A percentile compares a stretch with the other conserved stretches of the same genome.
Evolutionary conservation across 2,329 filamentous ascomycete species (phyloP).

Genomic region (Claviceps monticola): DNA sequence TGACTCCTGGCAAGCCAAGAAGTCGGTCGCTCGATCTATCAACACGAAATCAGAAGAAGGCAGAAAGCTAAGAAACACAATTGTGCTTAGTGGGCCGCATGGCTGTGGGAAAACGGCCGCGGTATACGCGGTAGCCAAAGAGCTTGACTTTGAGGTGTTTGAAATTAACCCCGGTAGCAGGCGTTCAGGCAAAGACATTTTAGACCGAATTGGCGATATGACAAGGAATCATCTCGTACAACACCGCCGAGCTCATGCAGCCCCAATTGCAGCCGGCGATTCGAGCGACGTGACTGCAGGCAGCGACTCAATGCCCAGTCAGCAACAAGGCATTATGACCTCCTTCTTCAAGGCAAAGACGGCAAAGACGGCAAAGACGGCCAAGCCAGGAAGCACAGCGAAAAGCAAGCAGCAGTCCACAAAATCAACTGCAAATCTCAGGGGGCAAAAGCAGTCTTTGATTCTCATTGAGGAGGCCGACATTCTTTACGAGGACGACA

Average conservation of each 20-base stretch:
- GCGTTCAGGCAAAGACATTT: constrained; percentile 74
- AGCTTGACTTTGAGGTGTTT: constrained; percentile 86
- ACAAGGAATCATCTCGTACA: constrained; percentile 82
- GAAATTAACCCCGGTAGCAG: constrained; percentile 81
- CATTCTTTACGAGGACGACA: constrained; percentile 87
- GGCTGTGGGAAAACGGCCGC: constrained; percentile 90
- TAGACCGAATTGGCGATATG: constrained; percentile 94
- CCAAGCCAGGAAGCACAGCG: constrained; percentile 14
- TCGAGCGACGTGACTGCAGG: constrained; percentile 16
- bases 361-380: constrained; percentile 27
- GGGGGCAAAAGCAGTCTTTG: constrained; percentile 76
- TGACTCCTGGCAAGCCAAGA: constrained; percentile 26
- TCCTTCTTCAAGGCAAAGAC: constrained; percentile 59
- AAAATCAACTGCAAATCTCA: constrained; percentile 16
- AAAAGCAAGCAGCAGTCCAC: constrained; percentile 16
- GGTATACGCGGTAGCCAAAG: constrained; percentile 81
- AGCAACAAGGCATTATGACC: constrained; percentile 68
- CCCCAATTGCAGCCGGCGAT: constrained; percentile 15
- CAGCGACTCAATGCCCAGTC: constrained; percentile 48
- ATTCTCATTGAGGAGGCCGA: constrained; percentile 93
- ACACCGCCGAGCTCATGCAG: constrained; percentile 25
- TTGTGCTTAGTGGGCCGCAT: constrained; percentile 79
- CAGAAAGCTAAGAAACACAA: constrained; percentile 51
- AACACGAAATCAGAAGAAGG: constrained; percentile 26
- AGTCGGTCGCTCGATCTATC: constrained; percentile 38